Evolutionary conservation across 352 stramenopile genomes (phyloP).

Genomic region (Thalassiosira hispida): DNA sequence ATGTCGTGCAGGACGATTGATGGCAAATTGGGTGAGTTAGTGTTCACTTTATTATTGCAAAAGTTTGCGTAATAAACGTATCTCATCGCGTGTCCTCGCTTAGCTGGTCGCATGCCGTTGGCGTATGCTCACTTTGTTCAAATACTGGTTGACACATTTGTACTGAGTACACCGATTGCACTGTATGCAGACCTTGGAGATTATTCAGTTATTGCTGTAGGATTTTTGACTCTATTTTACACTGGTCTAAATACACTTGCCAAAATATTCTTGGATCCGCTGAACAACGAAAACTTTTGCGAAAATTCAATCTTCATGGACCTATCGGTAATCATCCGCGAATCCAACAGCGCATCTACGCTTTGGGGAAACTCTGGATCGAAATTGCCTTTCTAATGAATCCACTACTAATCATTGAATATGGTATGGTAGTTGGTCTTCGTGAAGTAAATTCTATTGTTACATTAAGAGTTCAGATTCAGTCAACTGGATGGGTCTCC

Average conservation of each 20-base stretch:
- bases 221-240: slow-evolving; percentile 54
- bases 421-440: no score
- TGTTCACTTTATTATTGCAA: no score
- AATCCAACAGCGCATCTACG: slow-evolving; percentile 35
- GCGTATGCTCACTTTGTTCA: slow-evolving; percentile 76
- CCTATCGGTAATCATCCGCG: slow-evolving; percentile 36
- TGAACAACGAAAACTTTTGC: slow-evolving; percentile 55
- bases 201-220: slow-evolving; percentile 40
- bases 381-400: slow-evolving; percentile 15
- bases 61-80: no score
- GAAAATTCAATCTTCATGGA: slow-evolving; percentile 46
- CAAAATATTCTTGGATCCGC: slow-evolving; percentile 61
- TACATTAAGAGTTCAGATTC: no score
- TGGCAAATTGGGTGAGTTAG: slow-evolving; percentile 29
- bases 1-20: slow-evolving; percentile 21
- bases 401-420: no score
- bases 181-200: slow-evolving; percentile 45
- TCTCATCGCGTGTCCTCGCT: no score
- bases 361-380: slow-evolving; percentile 18
- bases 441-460: no score
- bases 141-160: slow-evolving; percentile 68
- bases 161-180: slow-evolving; percentile 55
- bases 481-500: no score
- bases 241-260: slow-evolving; percentile 27
- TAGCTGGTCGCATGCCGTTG: slow-evolving; percentile 54